Percentiles rank a stretch among this genome's conserved stretches.
Evolutionary conservation across 768 basidiomycete species (phyloP).

Genomic region (Pisolithus orientalis): DNA sequence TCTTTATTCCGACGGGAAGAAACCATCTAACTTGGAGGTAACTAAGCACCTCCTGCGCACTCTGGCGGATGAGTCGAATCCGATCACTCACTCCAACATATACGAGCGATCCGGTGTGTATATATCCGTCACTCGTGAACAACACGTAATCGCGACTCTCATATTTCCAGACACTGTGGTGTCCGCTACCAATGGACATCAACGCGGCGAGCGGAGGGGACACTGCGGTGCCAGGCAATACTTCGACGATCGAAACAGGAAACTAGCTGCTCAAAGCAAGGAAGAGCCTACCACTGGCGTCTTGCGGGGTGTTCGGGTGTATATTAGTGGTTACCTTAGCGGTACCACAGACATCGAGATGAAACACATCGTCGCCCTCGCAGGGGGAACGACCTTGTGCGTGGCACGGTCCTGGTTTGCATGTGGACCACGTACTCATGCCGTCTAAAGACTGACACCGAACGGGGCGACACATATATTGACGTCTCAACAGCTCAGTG

Average conservation of each 20-base stretch:
- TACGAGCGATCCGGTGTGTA: constrained; percentile 52
- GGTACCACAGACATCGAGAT: constrained; percentile 78
- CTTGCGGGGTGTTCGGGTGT: constrained; percentile 45
- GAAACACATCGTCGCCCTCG: constrained; percentile 57
- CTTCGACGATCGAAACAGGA: constrained; percentile 38
- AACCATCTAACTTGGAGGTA: constrained; percentile 37
- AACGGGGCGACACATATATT: constrained; percentile 75
- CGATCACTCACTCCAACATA: constrained; percentile 71
- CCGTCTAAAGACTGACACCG: constrained; percentile 38
- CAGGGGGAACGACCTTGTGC: constrained; percentile 65
- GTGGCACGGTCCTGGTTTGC: constrained; percentile 11
- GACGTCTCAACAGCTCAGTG: constrained; percentile 65
- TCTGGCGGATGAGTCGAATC: constrained; percentile 59
- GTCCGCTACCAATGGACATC: constrained; percentile 65
- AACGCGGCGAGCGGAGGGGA: constrained; percentile 45
- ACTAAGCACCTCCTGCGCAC: constrained; percentile 59
- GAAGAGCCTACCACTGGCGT: constrained; percentile 18
- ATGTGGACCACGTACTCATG: constrained; percentile 6
- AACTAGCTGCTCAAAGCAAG: constrained; percentile 33
- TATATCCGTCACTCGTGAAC: neutral
- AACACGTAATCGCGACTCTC: neutral
- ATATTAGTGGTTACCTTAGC: constrained; percentile 64
- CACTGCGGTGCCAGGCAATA: constrained; percentile 29
- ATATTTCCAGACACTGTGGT: constrained; percentile 44
- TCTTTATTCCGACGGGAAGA: constrained; percentile 23